A percentile compares a stretch with the other conserved stretches of the same genome.
phyloP scores from a whole-genome alignment of 2,329 filamentous ascomycete species.

The Fusarium protoensiforme region DNA sequence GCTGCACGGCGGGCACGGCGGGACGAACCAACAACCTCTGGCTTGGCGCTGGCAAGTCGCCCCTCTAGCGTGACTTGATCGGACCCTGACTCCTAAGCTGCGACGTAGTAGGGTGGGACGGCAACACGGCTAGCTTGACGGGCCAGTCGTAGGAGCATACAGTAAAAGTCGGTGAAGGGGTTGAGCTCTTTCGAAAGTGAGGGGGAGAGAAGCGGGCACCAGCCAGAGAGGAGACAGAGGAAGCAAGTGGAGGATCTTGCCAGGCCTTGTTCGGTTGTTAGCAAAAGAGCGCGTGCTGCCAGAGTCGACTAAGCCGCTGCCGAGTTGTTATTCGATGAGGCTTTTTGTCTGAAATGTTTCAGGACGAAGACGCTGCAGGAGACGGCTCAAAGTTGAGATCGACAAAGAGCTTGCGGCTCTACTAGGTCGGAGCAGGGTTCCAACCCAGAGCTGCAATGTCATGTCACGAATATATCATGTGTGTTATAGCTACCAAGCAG shows the following conservation, averaged over 20 bases:
- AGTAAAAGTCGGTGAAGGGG: constrained; percentile 48
- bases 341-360: constrained; percentile 25
- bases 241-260: constrained; percentile 32
- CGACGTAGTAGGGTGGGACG: constrained; percentile 37
- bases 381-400: not conserved
- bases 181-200: constrained; percentile 27
- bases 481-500: constrained; percentile 1
- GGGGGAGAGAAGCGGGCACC: constrained; percentile 37
- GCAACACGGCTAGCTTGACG: constrained; percentile 33
- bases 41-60: constrained; percentile 25
- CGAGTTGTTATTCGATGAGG: constrained; percentile 10
- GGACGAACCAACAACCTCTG: constrained; percentile 32
- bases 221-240: constrained; percentile 28
- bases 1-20: constrained; percentile 1
- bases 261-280: constrained; percentile 17
- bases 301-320: constrained; percentile 12
- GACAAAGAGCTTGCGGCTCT: constrained; percentile 5
- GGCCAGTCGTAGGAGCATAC: constrained; percentile 39
- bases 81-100: constrained; percentile 42
- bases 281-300: constrained; percentile 10
- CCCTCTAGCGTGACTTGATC: constrained; percentile 31
- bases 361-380: constrained; percentile 9
- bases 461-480: not conserved
- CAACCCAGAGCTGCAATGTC: not conserved
- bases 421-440: not conserved